phyloP scores from a whole-genome alignment of 495 filamentous ascomycete species.

The Umbilicaria muhlenbergii region DNA sequence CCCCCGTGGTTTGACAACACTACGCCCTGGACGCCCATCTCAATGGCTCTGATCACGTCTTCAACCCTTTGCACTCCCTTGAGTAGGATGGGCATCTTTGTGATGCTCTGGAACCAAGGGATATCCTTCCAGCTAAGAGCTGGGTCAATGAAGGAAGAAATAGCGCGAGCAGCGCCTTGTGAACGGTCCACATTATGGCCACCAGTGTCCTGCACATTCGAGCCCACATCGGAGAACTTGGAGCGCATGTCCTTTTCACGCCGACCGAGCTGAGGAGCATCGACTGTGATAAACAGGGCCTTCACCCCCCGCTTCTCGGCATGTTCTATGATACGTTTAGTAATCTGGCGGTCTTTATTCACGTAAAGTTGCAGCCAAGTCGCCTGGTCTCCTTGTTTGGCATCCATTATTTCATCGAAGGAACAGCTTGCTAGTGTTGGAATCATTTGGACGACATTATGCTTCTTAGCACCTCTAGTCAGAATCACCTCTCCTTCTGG shows the following conservation, averaged over 20 bases:
- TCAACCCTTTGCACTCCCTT: constrained; percentile 96
- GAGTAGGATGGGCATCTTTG: constrained; percentile 90
- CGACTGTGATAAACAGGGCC: constrained; percentile 95
- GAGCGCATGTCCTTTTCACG: constrained; percentile 91
- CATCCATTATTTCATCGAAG: constrained; percentile 94
- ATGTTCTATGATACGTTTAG: constrained; percentile 75
- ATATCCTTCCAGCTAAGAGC: constrained; percentile 83
- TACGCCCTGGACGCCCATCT: constrained; percentile 74
- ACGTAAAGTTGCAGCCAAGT: constrained; percentile 99
- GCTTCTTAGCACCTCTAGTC: constrained; percentile 64
- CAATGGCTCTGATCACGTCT: constrained; percentile 76
- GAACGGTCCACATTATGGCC: constrained; percentile 59
- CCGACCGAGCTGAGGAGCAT: constrained; percentile 87
- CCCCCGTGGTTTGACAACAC: constrained; percentile 96
- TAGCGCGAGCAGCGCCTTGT: constrained; percentile 83
- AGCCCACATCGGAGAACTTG: constrained; percentile 79
- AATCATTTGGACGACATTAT: constrained; percentile 92
- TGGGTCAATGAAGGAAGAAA: constrained; percentile 93
- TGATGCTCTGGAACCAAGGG: constrained; percentile 84
- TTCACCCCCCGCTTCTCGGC: constrained; percentile 89
- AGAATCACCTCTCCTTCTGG: constrained; percentile 84
- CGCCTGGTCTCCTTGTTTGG: constrained; percentile 59
- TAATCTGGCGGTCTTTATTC: constrained; percentile 90
- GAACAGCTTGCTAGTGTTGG: constrained; percentile 95
- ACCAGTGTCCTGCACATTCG: constrained; percentile 54